A percentile compares a stretch with the other conserved stretches of the same genome.
phyloP scores from a whole-genome alignment of 495 filamentous ascomycete species.

The Daldinia concentrica region DNA sequence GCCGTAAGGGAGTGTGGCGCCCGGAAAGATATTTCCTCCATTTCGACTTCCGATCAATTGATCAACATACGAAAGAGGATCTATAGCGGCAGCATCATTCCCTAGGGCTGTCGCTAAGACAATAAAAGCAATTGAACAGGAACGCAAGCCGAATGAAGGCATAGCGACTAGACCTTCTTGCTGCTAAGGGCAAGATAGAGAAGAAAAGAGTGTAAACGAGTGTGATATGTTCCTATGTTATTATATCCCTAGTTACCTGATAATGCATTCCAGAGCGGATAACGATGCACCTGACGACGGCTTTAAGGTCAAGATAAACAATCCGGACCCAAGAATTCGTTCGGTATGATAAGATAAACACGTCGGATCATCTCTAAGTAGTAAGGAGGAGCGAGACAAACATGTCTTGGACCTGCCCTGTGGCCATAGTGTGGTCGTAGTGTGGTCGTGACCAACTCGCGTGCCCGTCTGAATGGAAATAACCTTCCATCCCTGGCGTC shows the following conservation, averaged over 20 bases:
- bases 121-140: constrained; percentile 27
- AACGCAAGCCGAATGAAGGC: constrained; percentile 27
- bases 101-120: constrained; percentile 22
- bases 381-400: constrained; percentile 24
- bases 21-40: constrained; percentile 79
- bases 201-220: constrained; percentile 20
- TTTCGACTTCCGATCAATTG: constrained; percentile 68
- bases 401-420: constrained; percentile 33
- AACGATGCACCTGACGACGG: background rate
- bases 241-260: constrained; percentile 13
- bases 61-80: constrained; percentile 58
- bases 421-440: no score
- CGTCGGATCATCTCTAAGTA: constrained; percentile 19
- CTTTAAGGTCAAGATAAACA: constrained; percentile 12
- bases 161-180: constrained; percentile 31
- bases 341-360: constrained; percentile 29
- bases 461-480: constrained; percentile 24
- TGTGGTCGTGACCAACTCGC: constrained; percentile 33
- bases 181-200: constrained; percentile 15
- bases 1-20: constrained; percentile 76
- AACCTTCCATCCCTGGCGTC: constrained; percentile 42
- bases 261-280: constrained; percentile 30
- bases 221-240: constrained; percentile 20
- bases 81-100: constrained; percentile 43
- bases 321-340: constrained; percentile 15